Conservation (phyloP, 768 basidiomycete genomes). For the Amanita jacksonii region DNA sequence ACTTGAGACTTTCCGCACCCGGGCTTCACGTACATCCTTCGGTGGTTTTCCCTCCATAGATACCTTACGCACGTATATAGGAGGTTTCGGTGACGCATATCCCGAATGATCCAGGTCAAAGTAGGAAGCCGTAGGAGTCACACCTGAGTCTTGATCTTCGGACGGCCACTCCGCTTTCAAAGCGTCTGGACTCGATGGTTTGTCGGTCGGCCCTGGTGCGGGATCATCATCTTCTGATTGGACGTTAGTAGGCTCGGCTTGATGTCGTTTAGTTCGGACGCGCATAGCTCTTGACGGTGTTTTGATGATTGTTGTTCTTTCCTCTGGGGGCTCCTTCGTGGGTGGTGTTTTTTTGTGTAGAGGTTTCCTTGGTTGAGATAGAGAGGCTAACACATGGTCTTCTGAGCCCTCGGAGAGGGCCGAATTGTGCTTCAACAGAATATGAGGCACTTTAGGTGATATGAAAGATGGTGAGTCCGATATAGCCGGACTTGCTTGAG, state of each 20-base stretch:
- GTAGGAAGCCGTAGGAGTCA: constrained; percentile 47
- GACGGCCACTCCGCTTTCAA: constrained; percentile 45
- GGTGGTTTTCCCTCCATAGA: constrained; percentile 21
- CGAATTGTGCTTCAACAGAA: constrained; percentile 26
- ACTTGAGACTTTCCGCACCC: constrained; percentile 36
- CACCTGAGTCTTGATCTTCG: constrained; percentile 36
- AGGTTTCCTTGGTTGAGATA: constrained; percentile 12
- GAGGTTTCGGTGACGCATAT: constrained; percentile 18
- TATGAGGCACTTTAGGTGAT: too few species aligned
- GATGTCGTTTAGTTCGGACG: constrained; percentile 44
- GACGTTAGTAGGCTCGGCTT: constrained; percentile 36
- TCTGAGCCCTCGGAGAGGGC: constrained; percentile 13
- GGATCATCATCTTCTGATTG: constrained; percentile 29
- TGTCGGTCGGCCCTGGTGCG: constrained; percentile 19
- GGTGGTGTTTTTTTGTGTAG: constrained; percentile 27
- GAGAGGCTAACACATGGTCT: constrained; percentile 14
- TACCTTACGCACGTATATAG: constrained; percentile 19
- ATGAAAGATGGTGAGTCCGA: constrained; percentile 22
- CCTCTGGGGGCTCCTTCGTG: constrained; percentile 27
- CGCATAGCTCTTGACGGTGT: constrained; percentile 31
- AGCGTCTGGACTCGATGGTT: constrained; percentile 33
- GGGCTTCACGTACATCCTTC: constrained; percentile 23
- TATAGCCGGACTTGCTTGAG: not conserved
- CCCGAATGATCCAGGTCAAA: constrained; percentile 32
- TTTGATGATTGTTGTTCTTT: constrained; percentile 37